phyloP scores from a whole-genome alignment of 805 yeast genomes.

The Saccharomycopsis selenospora region DNA sequence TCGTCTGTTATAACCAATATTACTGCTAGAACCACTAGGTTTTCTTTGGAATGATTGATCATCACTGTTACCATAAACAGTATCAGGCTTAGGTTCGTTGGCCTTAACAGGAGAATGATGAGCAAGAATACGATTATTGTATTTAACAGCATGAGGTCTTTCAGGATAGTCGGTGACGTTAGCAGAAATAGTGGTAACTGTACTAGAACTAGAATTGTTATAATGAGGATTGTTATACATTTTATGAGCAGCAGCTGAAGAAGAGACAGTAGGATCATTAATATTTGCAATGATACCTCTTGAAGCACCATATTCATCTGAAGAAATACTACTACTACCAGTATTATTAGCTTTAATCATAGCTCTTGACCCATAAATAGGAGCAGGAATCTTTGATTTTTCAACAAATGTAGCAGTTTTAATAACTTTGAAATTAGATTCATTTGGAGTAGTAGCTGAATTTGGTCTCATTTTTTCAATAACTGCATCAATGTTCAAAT shows the following conservation, averaged over 20 bases:
- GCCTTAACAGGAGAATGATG: not conserved
- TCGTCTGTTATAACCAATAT: not conserved
- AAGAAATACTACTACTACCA: not conserved
- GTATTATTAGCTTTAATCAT: not conserved
- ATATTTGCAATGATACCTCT: not conserved
- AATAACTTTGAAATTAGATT: not conserved
- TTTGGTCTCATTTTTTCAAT: not conserved
- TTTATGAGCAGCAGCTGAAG: not conserved
- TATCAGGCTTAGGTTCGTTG: not conserved
- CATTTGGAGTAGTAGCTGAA: not conserved
- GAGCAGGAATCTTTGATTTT: not conserved
- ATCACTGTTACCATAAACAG: too few relatives aligned
- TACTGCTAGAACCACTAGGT: not conserved
- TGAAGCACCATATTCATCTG: not conserved
- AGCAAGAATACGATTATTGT: conserved; percentile 8
- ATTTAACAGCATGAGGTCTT: conserved; percentile 4
- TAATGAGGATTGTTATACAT: not conserved
- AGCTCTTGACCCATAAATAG: not conserved
- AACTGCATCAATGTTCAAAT: not conserved
- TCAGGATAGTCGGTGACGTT: conserved; percentile 4
- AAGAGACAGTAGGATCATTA: not conserved
- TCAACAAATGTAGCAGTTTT: not conserved
- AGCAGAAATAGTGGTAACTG: conserved; percentile 1
- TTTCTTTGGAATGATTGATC: not conserved
- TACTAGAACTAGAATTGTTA: not conserved